Conservation (phyloP, 768 basidiomycete genomes). For the Suillus ampliporus region DNA sequence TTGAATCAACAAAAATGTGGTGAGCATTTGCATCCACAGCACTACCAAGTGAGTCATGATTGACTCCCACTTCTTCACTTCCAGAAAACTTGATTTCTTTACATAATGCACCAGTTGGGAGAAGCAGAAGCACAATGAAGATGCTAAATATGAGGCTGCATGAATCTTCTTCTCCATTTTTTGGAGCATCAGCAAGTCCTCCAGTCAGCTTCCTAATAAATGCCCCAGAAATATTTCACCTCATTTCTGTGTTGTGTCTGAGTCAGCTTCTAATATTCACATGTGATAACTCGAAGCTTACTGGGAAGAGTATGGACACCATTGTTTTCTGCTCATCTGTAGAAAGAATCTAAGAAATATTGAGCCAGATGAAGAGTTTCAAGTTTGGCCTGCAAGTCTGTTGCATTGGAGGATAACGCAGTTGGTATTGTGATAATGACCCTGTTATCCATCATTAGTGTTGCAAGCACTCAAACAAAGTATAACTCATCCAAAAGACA, state of each 20-base stretch:
- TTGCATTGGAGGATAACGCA: constrained; percentile 8
- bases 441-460: not conserved
- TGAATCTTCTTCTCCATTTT: not conserved
- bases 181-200: not conserved
- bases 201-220: not conserved
- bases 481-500: constrained; percentile 16
- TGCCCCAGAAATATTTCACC: not conserved
- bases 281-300: not conserved
- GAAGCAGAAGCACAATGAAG: not conserved
- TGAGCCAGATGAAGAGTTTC: not conserved
- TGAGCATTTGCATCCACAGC: constrained; percentile 31
- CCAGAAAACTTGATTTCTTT: constrained; percentile 25
- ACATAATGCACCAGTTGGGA: not conserved
- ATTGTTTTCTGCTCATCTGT: not conserved
- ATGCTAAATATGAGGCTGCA: not conserved
- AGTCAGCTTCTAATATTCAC: not conserved
- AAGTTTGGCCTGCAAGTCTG: not conserved
- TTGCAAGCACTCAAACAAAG: constrained; percentile 1
- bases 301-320: not conserved
- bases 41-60: constrained; percentile 19
- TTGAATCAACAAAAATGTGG: constrained; percentile 23
- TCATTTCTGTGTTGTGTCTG: not conserved
- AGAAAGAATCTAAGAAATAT: not conserved
- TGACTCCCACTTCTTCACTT: constrained; percentile 14
- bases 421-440: not conserved